These are phyloP conservation scores for Chaetomiaceae sp. DNA, from an alignment of 2,329 filamentous ascomycete genomes.

Conservation along the genomic window DNA sequence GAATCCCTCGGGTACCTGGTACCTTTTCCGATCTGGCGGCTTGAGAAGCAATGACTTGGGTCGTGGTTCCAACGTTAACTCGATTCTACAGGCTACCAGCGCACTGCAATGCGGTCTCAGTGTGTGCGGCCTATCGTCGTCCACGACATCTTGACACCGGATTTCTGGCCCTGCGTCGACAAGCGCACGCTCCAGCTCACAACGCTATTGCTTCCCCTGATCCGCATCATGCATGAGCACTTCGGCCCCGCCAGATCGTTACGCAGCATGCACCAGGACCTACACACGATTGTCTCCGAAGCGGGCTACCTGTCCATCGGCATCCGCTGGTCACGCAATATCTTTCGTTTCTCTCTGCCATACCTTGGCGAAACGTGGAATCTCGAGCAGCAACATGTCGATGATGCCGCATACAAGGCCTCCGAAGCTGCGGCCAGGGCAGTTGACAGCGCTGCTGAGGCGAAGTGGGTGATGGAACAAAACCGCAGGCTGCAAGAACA, in stretches of 20 bases:
- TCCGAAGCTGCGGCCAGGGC: slow-evolving; percentile 14
- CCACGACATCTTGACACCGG: slow-evolving; percentile 24
- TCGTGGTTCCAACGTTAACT: background rate
- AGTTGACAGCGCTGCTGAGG: slow-evolving; percentile 11
- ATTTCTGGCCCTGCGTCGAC: slow-evolving; percentile 38
- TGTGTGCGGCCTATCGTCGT: slow-evolving; percentile 28
- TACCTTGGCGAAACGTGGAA: slow-evolving; percentile 27
- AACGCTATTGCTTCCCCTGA: slow-evolving; percentile 34
- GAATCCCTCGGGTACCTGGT: background rate
- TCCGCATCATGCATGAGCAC: slow-evolving; percentile 28
- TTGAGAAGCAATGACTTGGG: background rate
- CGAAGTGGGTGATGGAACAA: slow-evolving; percentile 9
- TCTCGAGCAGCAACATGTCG: slow-evolving; percentile 24
- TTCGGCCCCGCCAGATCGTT: slow-evolving; percentile 19
- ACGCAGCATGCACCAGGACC: slow-evolving; percentile 28
- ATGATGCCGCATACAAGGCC: slow-evolving; percentile 20
- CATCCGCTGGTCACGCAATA: slow-evolving; percentile 28
- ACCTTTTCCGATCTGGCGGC: no score
- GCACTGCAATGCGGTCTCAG: slow-evolving; percentile 32
- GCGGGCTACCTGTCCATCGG: slow-evolving; percentile 31
- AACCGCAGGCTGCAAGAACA: background rate
- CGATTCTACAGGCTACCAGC: slow-evolving; percentile 31
- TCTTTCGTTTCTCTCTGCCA: slow-evolving; percentile 31
- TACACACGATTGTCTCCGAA: slow-evolving; percentile 31
- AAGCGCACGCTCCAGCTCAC: slow-evolving; percentile 31